phyloP scores from a whole-genome alignment of 1,139 yeast genomes.

The Scheffersomyces segobiensis region DNA sequence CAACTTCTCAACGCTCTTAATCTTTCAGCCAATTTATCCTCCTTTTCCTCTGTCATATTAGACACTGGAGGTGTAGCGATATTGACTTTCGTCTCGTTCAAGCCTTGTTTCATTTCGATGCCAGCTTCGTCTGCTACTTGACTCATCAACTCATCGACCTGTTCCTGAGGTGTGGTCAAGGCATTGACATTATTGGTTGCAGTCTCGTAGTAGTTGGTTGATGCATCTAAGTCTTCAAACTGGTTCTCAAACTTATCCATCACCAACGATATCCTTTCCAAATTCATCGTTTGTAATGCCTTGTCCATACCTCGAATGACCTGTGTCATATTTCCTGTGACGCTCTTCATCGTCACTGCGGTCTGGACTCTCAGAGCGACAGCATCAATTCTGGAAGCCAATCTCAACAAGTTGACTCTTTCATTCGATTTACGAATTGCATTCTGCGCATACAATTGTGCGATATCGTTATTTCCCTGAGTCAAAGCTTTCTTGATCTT shows the following conservation, averaged over 20 bases:
- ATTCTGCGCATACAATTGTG: slow-evolving; percentile 91
- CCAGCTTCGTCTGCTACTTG: slow-evolving; percentile 99
- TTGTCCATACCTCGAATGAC: slow-evolving; percentile 96
- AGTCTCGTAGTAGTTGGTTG: slow-evolving; percentile 88
- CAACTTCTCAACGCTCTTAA: slow-evolving; percentile 65
- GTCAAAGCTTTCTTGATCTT: slow-evolving; percentile 86
- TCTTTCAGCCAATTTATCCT: slow-evolving; percentile 84
- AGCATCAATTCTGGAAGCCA: slow-evolving; percentile 91
- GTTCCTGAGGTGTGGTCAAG: slow-evolving; percentile 88
- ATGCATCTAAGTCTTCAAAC: slow-evolving; percentile 93
- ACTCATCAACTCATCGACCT: slow-evolving; percentile 87
- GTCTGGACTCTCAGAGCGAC: slow-evolving; percentile 96
- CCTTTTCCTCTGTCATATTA: slow-evolving; percentile 66
- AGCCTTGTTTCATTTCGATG: slow-evolving; percentile 82
- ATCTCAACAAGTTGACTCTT: slow-evolving; percentile 72
- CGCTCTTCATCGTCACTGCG: slow-evolving; percentile 94
- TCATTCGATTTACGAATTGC: slow-evolving; percentile 93
- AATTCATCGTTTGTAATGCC: slow-evolving; percentile 93
- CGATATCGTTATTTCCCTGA: slow-evolving; percentile 90
- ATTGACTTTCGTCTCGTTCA: slow-evolving; percentile 56
- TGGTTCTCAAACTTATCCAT: slow-evolving; percentile 98
- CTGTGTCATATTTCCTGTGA: slow-evolving; percentile 89
- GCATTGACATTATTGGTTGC: slow-evolving; percentile 91
- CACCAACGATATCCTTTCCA: slow-evolving; percentile 86
- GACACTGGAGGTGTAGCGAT: slow-evolving; percentile 41